Conservation (phyloP, 2,329 filamentous ascomycete species). For the Ramichloridium luteum region DNA sequence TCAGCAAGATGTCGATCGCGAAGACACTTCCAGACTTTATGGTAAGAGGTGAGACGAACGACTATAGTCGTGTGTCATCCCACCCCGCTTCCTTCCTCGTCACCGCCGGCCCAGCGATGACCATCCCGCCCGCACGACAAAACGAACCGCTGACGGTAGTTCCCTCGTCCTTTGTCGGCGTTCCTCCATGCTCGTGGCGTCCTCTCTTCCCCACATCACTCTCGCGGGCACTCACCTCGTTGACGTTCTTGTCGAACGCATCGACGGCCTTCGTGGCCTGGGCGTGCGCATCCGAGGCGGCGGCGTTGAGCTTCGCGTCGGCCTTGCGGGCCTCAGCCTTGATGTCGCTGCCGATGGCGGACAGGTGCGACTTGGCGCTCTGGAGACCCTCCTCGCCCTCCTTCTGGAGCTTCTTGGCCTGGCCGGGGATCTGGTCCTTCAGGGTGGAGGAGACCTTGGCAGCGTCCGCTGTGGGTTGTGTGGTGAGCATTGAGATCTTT, state of each 20-base stretch:
- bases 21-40: no score
- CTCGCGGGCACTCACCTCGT: constrained; percentile 19
- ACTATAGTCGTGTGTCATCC: no score
- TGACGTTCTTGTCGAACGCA: constrained; percentile 70
- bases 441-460: constrained; percentile 55
- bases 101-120: constrained; percentile 8
- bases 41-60: no score
- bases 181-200: no score
- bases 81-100: constrained; percentile 3
- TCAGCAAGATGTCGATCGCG: no score
- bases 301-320: constrained; percentile 17
- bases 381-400: constrained; percentile 29
- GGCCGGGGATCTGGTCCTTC: constrained; percentile 53
- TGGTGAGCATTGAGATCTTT: neutral
- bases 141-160: constrained; percentile 6
- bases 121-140: constrained; percentile 11
- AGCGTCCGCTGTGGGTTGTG: constrained; percentile 53
- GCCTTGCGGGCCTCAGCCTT: constrained; percentile 34
- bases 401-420: constrained; percentile 50
- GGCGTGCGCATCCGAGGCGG: constrained; percentile 33
- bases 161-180: no score
- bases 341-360: constrained; percentile 51
- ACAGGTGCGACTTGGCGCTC: constrained; percentile 48
- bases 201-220: no score
- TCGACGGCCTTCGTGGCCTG: constrained; percentile 47